These are phyloP conservation scores for Penicillium sp. DNA, from an alignment of 2,329 filamentous ascomycete species.

Conservation along the genomic window DNA sequence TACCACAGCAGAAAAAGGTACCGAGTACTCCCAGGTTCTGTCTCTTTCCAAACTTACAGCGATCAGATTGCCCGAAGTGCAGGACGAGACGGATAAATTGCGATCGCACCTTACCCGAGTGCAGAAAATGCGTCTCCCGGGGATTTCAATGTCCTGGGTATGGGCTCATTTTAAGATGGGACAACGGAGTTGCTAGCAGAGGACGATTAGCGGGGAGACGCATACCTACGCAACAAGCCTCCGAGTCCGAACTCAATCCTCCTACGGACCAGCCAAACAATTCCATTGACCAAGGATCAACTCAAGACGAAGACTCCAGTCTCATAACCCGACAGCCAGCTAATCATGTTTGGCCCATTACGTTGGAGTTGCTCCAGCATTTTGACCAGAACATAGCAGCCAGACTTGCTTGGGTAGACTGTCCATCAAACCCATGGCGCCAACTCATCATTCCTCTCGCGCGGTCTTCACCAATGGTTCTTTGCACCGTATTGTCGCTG, in stretches of 20 bases:
- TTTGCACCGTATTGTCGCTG: constrained; percentile 23
- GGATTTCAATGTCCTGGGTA: constrained; percentile 8
- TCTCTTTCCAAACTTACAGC: not conserved
- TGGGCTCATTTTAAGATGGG: constrained; percentile 6
- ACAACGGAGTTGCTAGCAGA: constrained; percentile 8
- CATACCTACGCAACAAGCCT: not conserved
- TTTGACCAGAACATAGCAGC: constrained; percentile 19
- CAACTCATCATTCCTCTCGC: constrained; percentile 24
- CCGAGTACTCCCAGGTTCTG: not conserved
- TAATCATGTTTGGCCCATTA: not conserved
- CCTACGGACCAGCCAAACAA: not conserved
- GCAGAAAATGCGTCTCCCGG: constrained; percentile 8
- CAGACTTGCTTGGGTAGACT: constrained; percentile 26
- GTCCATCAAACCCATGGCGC: constrained; percentile 23
- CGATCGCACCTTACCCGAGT: constrained; percentile 8
- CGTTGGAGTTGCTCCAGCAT: constrained; percentile 19
- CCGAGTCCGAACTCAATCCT: not conserved
- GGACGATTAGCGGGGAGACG: constrained; percentile 4
- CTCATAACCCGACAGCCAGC: not conserved
- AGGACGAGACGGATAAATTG: constrained; percentile 7
- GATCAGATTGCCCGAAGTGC: constrained; percentile 9
- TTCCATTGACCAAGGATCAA: too few species aligned
- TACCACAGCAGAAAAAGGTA: constrained; percentile 10
- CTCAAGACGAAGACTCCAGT: not conserved
- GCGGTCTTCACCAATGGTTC: constrained; percentile 17